Percentiles rank a stretch among this genome's conserved stretches.
Conservation (phyloP, 163 green algal genomes). For the Scenedesmus sp. region DNA sequence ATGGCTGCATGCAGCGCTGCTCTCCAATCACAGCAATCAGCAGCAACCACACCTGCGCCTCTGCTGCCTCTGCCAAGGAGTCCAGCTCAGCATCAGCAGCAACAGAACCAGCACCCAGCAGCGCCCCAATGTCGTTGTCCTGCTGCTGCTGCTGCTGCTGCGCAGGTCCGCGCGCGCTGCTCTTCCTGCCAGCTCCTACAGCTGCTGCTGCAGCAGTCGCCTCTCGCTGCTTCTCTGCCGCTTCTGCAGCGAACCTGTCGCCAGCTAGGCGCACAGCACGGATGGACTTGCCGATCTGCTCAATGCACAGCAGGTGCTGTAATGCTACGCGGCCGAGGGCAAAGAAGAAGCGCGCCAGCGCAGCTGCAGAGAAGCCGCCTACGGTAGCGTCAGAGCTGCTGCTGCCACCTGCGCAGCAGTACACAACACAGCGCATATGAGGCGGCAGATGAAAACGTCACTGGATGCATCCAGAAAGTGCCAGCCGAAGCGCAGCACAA, state of each 20-base stretch:
- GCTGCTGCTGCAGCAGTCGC: constrained; percentile 13
- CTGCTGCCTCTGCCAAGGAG: constrained; percentile 75
- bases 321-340: constrained; percentile 82
- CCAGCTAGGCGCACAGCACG: constrained; percentile 57
- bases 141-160: constrained; percentile 52
- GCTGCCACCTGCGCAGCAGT: not conserved
- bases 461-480: not conserved
- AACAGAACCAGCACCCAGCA: constrained; percentile 79
- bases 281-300: constrained; percentile 68
- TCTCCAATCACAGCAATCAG: not conserved
- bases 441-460: not conserved
- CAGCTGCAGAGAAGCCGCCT: constrained; percentile 30
- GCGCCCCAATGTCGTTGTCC: constrained; percentile 80
- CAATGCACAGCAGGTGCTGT: constrained; percentile 81
- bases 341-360: constrained; percentile 82
- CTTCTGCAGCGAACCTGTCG: constrained; percentile 70
- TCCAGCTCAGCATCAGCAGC: constrained; percentile 86
- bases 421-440: not conserved
- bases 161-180: constrained; percentile 17
- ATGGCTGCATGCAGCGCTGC: not conserved
- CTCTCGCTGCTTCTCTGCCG: constrained; percentile 20
- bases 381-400: not conserved
- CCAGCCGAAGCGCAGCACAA: not conserved
- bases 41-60: constrained; percentile 75
- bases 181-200: not conserved